phyloP scores from a whole-genome alignment of 2,329 filamentous ascomycete genomes.

The Fragosphaeria purpurea region DNA sequence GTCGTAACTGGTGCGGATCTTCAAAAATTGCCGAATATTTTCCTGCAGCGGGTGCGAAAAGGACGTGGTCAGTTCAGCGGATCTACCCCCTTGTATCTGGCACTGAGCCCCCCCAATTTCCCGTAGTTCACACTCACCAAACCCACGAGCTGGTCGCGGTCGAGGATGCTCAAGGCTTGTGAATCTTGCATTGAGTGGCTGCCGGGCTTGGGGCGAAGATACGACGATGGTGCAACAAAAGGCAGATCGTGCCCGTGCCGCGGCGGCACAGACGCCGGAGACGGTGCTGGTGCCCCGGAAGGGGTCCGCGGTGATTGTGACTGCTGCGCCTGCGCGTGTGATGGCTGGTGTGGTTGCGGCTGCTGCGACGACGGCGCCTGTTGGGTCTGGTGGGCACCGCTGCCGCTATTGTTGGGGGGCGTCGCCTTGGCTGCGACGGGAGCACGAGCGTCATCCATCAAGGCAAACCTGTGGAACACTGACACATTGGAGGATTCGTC shows the following conservation, averaged over 20 bases:
- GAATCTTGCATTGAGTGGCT: conserved; percentile 32
- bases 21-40: conserved; percentile 74
- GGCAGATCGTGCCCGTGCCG: conserved; percentile 39
- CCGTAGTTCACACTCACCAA: conserved; percentile 45
- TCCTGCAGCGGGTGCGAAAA: conserved; percentile 1
- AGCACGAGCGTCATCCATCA: conserved; percentile 6
- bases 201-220: conserved; percentile 35
- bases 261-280: conserved; percentile 11
- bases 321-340: neutral
- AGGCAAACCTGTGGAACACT: neutral
- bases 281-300: conserved; percentile 9
- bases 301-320: neutral
- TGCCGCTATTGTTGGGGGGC: neutral
- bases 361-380: neutral
- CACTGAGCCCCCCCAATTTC: no score
- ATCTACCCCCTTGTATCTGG: no score
- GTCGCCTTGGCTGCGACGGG: neutral
- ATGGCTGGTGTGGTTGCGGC: neutral
- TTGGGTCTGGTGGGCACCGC: no score
- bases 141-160: conserved; percentile 69
- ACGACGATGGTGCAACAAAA: conserved; percentile 51
- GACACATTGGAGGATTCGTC: neutral
- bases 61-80: no score
- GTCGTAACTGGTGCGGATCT: conserved; percentile 93
- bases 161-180: conserved; percentile 47